A percentile compares a stretch with the other conserved stretches of the same genome.
Evolutionary conservation across 1,139 yeast species (phyloP).

Genomic region (Pichia sp.): DNA sequence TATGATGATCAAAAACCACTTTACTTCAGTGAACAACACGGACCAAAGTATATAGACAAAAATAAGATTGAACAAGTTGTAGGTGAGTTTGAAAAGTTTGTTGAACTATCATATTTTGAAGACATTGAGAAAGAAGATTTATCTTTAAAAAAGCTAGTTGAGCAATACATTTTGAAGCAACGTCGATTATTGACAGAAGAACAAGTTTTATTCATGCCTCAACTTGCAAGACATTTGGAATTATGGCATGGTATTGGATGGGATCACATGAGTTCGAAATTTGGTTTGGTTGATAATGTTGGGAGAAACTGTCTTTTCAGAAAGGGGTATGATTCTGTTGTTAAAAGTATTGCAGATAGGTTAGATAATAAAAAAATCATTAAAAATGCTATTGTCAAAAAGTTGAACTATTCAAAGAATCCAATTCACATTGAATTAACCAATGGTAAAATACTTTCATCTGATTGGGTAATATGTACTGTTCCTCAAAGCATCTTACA

Average conservation of each 20-base stretch:
- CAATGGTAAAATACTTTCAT: constrained; percentile 28
- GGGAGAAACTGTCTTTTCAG: constrained; percentile 69
- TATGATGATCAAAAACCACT: constrained; percentile 41
- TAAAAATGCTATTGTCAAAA: constrained; percentile 41
- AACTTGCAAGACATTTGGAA: constrained; percentile 46
- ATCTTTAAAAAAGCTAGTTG: constrained; percentile 41
- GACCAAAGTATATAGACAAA: constrained; percentile 19
- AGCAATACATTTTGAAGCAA: constrained; percentile 40
- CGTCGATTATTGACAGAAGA: constrained; percentile 42
- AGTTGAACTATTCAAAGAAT: constrained; percentile 30
- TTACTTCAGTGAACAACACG: constrained; percentile 30
- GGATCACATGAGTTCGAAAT: constrained; percentile 60
- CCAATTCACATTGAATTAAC: constrained; percentile 24
- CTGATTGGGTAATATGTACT: constrained; percentile 59
- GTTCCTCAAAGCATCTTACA: constrained; percentile 67
- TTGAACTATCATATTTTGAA: constrained; percentile 48
- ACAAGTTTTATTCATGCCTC: constrained; percentile 47
- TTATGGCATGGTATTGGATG: constrained; percentile 75
- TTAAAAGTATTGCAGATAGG: constrained; percentile 37
- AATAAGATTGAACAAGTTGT: constrained; percentile 39
- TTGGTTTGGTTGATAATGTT: constrained; percentile 56
- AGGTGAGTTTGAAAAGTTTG: constrained; percentile 54
- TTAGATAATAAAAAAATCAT: constrained; percentile 38
- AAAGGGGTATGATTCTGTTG: constrained; percentile 49
- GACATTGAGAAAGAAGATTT: constrained; percentile 44